Conservation (phyloP, 1,284 basidiomycete genomes). For the Microbotryum lychnidis-dioicae region DNA sequence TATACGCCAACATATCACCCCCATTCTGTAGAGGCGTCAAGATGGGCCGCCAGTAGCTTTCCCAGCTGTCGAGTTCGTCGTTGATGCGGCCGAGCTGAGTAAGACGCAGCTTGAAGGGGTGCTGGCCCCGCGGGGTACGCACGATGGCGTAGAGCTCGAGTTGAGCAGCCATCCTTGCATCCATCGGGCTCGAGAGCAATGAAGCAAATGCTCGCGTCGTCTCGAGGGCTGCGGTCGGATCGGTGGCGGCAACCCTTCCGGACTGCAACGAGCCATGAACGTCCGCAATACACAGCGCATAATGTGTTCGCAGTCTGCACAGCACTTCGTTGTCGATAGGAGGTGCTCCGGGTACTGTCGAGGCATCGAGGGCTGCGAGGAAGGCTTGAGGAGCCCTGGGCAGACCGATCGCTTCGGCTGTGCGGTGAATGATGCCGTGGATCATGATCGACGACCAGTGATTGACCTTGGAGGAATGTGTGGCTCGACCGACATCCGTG, state of each 20-base stretch:
- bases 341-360: not conserved
- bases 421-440: conserved; percentile 20
- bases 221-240: conserved; percentile 14
- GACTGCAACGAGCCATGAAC: conserved; percentile 21
- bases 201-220: conserved; percentile 14
- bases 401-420: conserved; percentile 16
- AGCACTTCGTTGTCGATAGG: conserved; percentile 14
- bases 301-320: not conserved
- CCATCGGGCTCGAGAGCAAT: conserved; percentile 14
- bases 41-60: conserved; percentile 19
- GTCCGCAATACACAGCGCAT: conserved; percentile 15
- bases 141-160: conserved; percentile 26
- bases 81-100: conserved; percentile 21
- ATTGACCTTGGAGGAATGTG: conserved; percentile 24
- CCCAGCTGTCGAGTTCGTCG: conserved; percentile 21
- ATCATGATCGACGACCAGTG: conserved; percentile 22
- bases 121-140: conserved; percentile 5
- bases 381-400: conserved; percentile 11
- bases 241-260: conserved; percentile 17
- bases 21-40: conserved; percentile 15
- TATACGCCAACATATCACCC: conserved; percentile 26
- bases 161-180: conserved; percentile 15
- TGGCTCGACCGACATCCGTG: conserved; percentile 2
- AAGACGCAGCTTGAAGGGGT: conserved; percentile 17
- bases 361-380: conserved; percentile 7